These are phyloP conservation scores for Bjerkandera adusta DNA, from an alignment of 1,284 basidiomycete species.

Conservation along the genomic window DNA sequence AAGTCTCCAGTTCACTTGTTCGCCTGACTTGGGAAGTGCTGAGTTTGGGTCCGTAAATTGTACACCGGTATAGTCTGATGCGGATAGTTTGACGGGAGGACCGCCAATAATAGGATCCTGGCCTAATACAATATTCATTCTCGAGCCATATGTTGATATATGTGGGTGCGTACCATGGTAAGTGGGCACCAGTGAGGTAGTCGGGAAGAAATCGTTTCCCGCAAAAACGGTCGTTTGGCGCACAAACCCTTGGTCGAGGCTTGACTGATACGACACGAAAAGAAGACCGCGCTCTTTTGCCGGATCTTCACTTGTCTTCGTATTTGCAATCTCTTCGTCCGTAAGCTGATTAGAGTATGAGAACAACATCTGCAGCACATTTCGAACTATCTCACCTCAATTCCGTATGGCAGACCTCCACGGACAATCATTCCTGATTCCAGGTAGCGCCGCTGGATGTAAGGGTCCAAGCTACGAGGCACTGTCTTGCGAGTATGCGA, in stretches of 20 bases:
- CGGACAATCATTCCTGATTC: constrained; percentile 22
- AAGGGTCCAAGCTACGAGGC: constrained; percentile 24
- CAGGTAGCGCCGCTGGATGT: constrained; percentile 33
- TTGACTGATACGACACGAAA: constrained; percentile 30
- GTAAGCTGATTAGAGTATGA: no score
- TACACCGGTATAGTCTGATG: not conserved
- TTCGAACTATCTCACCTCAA: constrained; percentile 23
- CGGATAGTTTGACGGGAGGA: not conserved
- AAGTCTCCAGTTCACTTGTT: constrained; percentile 1
- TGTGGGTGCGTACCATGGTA: constrained; percentile 15
- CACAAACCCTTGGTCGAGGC: constrained; percentile 28
- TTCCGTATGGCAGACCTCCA: constrained; percentile 29
- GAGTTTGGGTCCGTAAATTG: not conserved
- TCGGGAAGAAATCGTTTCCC: constrained; percentile 25
- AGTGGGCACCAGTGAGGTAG: constrained; percentile 15
- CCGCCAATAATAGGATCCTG: constrained; percentile 23
- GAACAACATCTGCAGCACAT: no score
- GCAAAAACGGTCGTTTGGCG: constrained; percentile 24
- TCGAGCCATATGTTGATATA: not conserved
- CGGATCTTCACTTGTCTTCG: not conserved
- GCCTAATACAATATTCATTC: constrained; percentile 11
- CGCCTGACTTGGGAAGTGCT: not conserved
- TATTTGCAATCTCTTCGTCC: not conserved
- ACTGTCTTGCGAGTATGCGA: constrained; percentile 22
- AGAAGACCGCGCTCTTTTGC: constrained; percentile 23